phyloP scores from a whole-genome alignment of 345 rosid genomes.

The Abelmoschus esculentus region DNA sequence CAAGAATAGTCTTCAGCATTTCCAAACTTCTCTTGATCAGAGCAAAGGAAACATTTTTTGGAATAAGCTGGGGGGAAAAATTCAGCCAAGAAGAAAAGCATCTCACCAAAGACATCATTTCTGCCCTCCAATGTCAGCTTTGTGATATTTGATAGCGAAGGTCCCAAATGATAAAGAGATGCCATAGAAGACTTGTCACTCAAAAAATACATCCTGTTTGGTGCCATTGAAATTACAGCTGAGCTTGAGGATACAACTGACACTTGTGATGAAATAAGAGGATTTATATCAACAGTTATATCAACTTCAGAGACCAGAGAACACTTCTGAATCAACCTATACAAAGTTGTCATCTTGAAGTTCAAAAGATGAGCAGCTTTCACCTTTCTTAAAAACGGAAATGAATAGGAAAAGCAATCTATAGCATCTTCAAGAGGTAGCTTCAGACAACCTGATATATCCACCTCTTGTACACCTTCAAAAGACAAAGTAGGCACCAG shows the following conservation, averaged over 20 bases:
- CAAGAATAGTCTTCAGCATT: neutral
- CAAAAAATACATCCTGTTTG: constrained; percentile 19
- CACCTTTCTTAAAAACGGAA: constrained; percentile 58
- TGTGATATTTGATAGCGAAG: constrained; percentile 36
- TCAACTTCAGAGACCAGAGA: constrained; percentile 49
- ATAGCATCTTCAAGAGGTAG: constrained; percentile 43
- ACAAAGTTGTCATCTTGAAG: constrained; percentile 35
- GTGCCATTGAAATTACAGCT: constrained; percentile 17
- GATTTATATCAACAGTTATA: constrained; percentile 53
- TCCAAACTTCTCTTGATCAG: neutral
- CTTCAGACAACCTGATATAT: constrained; percentile 60
- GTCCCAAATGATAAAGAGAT: constrained; percentile 16
- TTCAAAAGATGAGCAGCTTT: constrained; percentile 65
- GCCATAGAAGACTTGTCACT: constrained; percentile 9
- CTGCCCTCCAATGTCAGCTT: constrained; percentile 71
- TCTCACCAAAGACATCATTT: constrained; percentile 60
- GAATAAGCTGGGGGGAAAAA: neutral
- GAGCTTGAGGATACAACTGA: constrained; percentile 37
- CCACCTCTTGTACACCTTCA: constrained; percentile 47
- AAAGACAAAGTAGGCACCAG: constrained; percentile 34
- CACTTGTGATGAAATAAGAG: constrained; percentile 33
- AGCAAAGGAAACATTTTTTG: neutral
- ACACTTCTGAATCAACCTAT: constrained; percentile 39
- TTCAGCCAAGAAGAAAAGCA: constrained; percentile 4
- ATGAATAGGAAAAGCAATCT: constrained; percentile 52